Evolutionary conservation across 495 filamentous ascomycete species (phyloP).

Genomic region (Penicillium ochrochloron): DNA sequence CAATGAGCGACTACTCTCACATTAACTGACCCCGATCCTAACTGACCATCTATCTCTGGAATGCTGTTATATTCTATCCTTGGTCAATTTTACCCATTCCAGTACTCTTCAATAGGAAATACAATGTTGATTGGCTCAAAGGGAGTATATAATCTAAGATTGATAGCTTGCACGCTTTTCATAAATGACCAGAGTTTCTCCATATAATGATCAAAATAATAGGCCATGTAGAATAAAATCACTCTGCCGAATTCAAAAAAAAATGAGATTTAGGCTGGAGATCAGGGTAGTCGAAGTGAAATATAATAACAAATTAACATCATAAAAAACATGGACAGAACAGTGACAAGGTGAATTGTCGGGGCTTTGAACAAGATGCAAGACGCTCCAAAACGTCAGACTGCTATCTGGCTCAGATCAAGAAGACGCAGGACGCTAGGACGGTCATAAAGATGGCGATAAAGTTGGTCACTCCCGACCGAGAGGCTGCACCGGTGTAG

Average conservation of each 20-base stretch:
- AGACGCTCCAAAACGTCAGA: neutral
- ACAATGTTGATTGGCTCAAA: neutral
- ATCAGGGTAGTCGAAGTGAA: slow-evolving; percentile 8
- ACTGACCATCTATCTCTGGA: too few relatives aligned
- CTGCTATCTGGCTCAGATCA: slow-evolving; percentile 1
- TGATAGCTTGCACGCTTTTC: slow-evolving; percentile 7
- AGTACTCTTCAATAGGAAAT: neutral
- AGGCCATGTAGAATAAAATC: slow-evolving; percentile 14
- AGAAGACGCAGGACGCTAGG: neutral
- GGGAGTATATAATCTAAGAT: slow-evolving; percentile 5
- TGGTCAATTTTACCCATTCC: neutral
- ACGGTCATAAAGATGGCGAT: neutral
- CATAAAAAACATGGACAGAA: slow-evolving; percentile 4
- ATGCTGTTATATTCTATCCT: too few relatives aligned
- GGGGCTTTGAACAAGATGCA: neutral
- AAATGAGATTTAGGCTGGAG: neutral
- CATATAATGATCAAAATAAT: slow-evolving; percentile 11
- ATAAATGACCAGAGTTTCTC: slow-evolving; percentile 7
- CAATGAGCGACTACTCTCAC: neutral
- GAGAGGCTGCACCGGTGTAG: slow-evolving; percentile 32
- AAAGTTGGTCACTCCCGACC: slow-evolving; percentile 3
- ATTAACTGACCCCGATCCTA: too few relatives aligned
- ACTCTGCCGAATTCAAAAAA: neutral
- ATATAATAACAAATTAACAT: slow-evolving; percentile 10
- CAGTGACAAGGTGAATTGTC: neutral